Conservation (phyloP, 441 rosid genomes). For the Flueggea neowawraea region DNA sequence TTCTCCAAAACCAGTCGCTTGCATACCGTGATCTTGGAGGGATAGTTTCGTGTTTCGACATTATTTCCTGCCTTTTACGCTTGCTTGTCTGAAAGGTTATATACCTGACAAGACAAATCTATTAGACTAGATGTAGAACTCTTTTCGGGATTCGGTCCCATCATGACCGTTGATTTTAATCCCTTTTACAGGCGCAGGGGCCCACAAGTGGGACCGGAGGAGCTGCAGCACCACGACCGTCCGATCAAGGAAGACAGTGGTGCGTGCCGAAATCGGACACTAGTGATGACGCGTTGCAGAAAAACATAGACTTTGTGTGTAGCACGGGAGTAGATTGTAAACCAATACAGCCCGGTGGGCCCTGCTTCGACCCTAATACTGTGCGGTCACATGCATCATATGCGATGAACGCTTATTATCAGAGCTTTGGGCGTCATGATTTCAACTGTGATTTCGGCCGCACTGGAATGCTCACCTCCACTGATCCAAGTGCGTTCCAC, state of each 20-base stretch:
- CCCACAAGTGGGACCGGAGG: background rate
- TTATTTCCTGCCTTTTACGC: no score
- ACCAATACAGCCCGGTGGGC: conserved; percentile 51
- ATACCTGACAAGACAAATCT: no score
- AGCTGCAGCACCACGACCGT: conserved; percentile 1
- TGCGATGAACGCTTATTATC: conserved; percentile 67
- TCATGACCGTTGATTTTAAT: no score
- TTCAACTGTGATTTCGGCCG: conserved; percentile 43
- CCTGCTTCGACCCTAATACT: conserved; percentile 49
- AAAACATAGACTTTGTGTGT: conserved; percentile 56
- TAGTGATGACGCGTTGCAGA: conserved; percentile 36
- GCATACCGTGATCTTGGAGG: no score
- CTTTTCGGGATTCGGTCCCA: no score
- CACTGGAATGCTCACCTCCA: conserved; percentile 39
- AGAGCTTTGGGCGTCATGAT: conserved; percentile 35
- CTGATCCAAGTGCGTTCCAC: conserved; percentile 58
- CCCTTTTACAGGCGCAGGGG: background rate
- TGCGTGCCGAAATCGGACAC: conserved; percentile 46
- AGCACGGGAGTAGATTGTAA: conserved; percentile 45
- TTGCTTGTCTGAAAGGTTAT: no score
- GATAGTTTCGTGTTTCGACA: no score
- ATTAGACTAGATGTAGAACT: no score
- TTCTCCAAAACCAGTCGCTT: no score
- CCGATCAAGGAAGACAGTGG: conserved; percentile 30
- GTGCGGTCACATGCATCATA: conserved; percentile 59